Conservation (phyloP, 148 eudicot species). For the Persicaria maculosa region DNA sequence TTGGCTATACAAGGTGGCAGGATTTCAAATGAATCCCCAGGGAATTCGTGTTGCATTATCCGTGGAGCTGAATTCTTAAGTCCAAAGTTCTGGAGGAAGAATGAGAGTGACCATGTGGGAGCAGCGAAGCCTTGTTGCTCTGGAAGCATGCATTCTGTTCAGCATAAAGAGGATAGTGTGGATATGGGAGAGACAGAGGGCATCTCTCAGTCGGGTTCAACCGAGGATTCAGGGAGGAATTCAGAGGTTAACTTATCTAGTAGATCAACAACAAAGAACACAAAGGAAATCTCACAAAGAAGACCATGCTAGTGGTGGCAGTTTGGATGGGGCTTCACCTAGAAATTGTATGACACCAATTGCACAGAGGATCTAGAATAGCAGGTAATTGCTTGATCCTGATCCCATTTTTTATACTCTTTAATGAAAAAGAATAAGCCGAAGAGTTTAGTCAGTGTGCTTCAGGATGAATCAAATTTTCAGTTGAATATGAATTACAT, state of each 20-base stretch:
- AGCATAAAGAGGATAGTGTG: conserved; percentile 20
- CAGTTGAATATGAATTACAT: background rate
- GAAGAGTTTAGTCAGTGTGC: background rate
- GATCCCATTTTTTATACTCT: background rate
- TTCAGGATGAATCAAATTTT: background rate
- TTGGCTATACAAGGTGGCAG: conserved; percentile 51
- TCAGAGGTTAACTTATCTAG: conserved; percentile 13
- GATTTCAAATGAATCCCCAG: conserved; percentile 29
- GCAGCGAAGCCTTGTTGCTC: conserved; percentile 29
- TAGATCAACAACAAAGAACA: conserved; percentile 5
- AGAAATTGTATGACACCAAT: conserved; percentile 24
- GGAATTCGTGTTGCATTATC: conserved; percentile 44
- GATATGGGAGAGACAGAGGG: conserved; percentile 23
- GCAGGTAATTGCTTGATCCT: background rate
- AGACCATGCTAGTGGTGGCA: conserved; percentile 25
- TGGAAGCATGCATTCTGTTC: conserved; percentile 12
- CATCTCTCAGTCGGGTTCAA: conserved; percentile 5
- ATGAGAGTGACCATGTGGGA: conserved; percentile 31
- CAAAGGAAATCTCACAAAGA: conserved; percentile 14
- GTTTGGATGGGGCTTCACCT: conserved; percentile 28
- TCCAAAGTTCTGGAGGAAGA: conserved; percentile 65
- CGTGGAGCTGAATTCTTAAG: conserved; percentile 66
- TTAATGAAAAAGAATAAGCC: background rate
- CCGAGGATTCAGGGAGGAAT: conserved; percentile 22
- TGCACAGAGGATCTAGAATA: conserved; percentile 20